phyloP scores from a whole-genome alignment of 441 rosid species.

The Pelargonium fulgidum region DNA sequence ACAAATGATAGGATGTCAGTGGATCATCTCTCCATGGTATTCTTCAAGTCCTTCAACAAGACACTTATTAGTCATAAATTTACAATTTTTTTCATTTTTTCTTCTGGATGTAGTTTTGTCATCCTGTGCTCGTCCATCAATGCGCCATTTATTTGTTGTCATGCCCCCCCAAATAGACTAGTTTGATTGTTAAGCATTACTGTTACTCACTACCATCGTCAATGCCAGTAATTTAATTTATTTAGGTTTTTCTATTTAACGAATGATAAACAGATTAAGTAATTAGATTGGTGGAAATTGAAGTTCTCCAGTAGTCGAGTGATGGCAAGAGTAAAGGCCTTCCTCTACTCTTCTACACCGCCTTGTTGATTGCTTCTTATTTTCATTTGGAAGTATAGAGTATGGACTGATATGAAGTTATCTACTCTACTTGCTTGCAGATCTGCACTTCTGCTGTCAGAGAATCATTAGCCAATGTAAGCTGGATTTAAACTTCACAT shows the following conservation, averaged over 20 bases:
- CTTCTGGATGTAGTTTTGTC: conserved; percentile 4
- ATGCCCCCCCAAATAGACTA: background rate
- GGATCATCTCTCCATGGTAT: conserved; percentile 69
- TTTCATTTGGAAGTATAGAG: background rate
- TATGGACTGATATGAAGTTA: conserved; percentile 2
- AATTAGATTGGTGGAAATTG: background rate
- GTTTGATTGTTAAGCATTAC: background rate
- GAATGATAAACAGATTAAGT: background rate
- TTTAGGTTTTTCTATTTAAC: background rate
- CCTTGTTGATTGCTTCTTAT: background rate
- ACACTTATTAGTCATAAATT: background rate
- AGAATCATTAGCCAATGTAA: conserved; percentile 91
- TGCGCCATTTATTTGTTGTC: background rate
- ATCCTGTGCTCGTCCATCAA: background rate
- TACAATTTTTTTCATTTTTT: background rate
- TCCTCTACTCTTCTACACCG: background rate
- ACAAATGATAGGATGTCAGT: conserved; percentile 40
- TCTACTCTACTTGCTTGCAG: conserved; percentile 37
- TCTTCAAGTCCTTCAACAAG: background rate
- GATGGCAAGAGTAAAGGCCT: conserved; percentile 5
- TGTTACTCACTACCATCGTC: background rate
- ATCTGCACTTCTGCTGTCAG: conserved; percentile 73
- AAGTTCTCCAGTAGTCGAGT: background rate
- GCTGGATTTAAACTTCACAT: conserved; percentile 38
- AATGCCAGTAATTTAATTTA: background rate